Evolutionary conservation across 352 stramenopile species (phyloP), one percentile per base, ranked within the genome.

Genomic region (Phytophthora megakarya): DNA sequence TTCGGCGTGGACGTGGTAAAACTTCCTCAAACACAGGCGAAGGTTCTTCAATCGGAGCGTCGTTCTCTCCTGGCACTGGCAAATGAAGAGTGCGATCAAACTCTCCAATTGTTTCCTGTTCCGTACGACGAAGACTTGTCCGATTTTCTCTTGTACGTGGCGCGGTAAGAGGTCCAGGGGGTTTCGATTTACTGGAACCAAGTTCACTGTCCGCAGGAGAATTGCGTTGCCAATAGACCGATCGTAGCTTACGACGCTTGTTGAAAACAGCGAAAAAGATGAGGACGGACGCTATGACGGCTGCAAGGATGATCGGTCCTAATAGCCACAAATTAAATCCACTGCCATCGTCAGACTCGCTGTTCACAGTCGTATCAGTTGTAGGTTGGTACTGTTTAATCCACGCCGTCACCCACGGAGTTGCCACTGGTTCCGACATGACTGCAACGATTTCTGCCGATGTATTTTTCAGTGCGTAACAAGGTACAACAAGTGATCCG

Each of bases 401-500:
- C 65, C 65, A 73, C 32, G 65, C 60, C 22, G 65, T 73, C 21
- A 73, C 7, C 65, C 65, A 73, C 35, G 65, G 60, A 35, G 30
- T 63, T 13, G 47, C 32, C 8, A 73, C 60, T 9, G 65, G 65
- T 13, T 32, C 40, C 19, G 52, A 53, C 65, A 73, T 73, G 9
- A 73, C 53, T 1, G 60, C 53, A 25, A 73, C 53, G 10, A 73
- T 39, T 35, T 73, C 65, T 0, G 60, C 35, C 2, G 65, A 73
- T 5, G 65, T 70, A 43, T 66, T 66, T 9, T 40, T 47, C 38
- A 66, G 53, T 18, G 55, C 43, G 28, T 84, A 78, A 26, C 76
- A 85, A 3, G 76, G 76, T 5, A 85, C 58, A 3, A 83, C 66
- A 8, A 80, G 38, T 3, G 76, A 81, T 5, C 72, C 54, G 26